Evolutionary conservation across 257 asterid genomes (phyloP).

Genomic region (Salvia splendens): DNA sequence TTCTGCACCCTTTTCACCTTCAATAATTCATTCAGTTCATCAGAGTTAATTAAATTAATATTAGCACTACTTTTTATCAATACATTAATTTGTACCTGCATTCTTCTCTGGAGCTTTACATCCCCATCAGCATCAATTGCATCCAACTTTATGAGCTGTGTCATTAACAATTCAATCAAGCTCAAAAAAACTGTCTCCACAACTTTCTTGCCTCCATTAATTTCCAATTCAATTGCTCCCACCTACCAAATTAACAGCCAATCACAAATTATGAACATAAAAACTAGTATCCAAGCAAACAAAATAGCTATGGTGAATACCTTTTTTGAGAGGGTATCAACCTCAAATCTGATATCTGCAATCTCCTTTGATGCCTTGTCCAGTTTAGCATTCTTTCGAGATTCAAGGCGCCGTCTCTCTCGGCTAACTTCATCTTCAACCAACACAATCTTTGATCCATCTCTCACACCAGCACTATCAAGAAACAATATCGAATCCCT

Average conservation of each 20-base stretch:
- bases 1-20: constrained; percentile 94
- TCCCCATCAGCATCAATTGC: constrained; percentile 91
- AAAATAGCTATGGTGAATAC: constrained; percentile 28
- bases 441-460: constrained; percentile 66
- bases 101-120: constrained; percentile 76
- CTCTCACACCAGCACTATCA: constrained; percentile 65
- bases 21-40: constrained; percentile 10
- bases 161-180: constrained; percentile 78
- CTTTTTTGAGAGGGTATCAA: constrained; percentile 80
- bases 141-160: constrained; percentile 79
- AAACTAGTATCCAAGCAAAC: too few relatives aligned
- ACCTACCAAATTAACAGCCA: constrained; percentile 49
- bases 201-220: constrained; percentile 75
- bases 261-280: constrained; percentile 4
- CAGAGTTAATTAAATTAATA: neutral
- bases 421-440: constrained; percentile 69
- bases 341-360: constrained; percentile 58
- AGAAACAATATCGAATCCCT: constrained; percentile 72
- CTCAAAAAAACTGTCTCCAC: constrained; percentile 59
- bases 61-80: too few relatives aligned
- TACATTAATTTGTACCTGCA: constrained; percentile 56
- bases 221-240: constrained; percentile 63
- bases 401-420: constrained; percentile 54
- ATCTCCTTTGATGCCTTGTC: constrained; percentile 69
- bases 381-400: constrained; percentile 52